Base-by-base conservation (phyloP, 768 basidiomycete species). In the Myochromella boudieri region DNA sequence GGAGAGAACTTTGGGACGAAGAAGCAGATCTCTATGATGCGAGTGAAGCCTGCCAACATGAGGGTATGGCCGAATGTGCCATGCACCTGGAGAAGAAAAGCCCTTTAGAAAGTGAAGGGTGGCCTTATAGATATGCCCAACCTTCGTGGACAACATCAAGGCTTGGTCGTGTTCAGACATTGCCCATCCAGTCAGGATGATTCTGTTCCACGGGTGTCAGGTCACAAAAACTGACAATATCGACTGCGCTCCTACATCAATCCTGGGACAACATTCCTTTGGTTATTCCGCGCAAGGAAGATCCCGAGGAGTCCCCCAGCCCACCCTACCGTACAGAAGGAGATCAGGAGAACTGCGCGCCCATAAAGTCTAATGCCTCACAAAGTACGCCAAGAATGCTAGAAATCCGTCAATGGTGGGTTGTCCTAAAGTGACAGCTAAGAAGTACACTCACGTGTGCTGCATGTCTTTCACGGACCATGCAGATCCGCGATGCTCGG, bases 381-480 rank as follows among this genome's bases (percentile, higher is more conserved):
- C 86, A 89, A 27, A 90, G 69, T 18, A 90, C 74, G 24, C 87
- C 87, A 6, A 92, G 68, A 41, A 87, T 80, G 2, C 87, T 90
- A 44, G 3, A 38, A 28, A 42, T 12, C 11, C 43, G 52, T 34
- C 52, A 52, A 28, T 27, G 9, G 46, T 48, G 32, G 28, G 11
- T 32, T 28, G 22, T 37, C 14, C 36, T 14, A n/a, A n/a, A 36
- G 32, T 29, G 14, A 42, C 8, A 27, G 11, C 15, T 32, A n/a
- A 11, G 32, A 49, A 37, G 22, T 33, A 5, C 20, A 74, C 87
- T 53, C 60, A 91, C 83, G 91, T 92, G 64, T 95, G 93, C 58
- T 95, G 92, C 89, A 94, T 88, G 63, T 95, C 94, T 63, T 95
- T 94, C 43, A 85, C 86, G 2, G 83, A 87, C 94, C 94, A 95